These are phyloP conservation scores for Penicillium paneum DNA, from an alignment of 2,329 filamentous ascomycete genomes.

Conservation along the genomic window DNA sequence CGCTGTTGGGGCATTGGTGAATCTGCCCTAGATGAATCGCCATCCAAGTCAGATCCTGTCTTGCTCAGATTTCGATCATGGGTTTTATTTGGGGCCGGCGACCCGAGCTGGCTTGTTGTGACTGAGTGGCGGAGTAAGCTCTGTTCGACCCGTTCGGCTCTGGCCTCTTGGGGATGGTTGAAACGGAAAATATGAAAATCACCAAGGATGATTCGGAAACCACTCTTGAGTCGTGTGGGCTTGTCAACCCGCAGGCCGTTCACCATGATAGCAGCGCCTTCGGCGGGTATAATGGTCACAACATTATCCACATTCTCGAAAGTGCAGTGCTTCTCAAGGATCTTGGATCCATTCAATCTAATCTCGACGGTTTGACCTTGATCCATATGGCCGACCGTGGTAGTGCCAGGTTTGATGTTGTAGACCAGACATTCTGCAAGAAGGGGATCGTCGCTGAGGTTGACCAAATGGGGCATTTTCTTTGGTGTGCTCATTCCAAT, in stretches of 20 bases:
- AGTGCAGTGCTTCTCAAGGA: slow-evolving; percentile 84
- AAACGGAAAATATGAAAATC: slow-evolving; percentile 99
- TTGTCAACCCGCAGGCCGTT: slow-evolving; percentile 89
- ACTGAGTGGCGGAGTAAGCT: slow-evolving; percentile 83
- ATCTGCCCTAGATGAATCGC: slow-evolving; percentile 68
- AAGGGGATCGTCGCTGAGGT: slow-evolving; percentile 89
- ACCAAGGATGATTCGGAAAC: slow-evolving; percentile 90
- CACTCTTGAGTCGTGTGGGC: slow-evolving; percentile 80
- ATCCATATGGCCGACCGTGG: slow-evolving; percentile 91
- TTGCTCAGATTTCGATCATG: slow-evolving; percentile 82
- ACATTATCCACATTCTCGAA: slow-evolving; percentile 92
- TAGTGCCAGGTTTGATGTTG: slow-evolving; percentile 93
- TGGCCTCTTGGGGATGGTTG: slow-evolving; percentile 94
- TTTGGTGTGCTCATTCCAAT: slow-evolving; percentile 93
- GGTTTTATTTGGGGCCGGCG: slow-evolving; percentile 60
- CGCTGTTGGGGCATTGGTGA: slow-evolving; percentile 72
- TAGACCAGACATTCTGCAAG: slow-evolving; percentile 96
- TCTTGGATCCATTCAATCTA: slow-evolving; percentile 87
- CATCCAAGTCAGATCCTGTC: slow-evolving; percentile 71
- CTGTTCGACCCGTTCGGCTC: slow-evolving; percentile 83
- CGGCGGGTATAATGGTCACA: slow-evolving; percentile 84
- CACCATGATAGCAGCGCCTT: slow-evolving; percentile 97
- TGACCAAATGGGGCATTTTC: slow-evolving; percentile 99
- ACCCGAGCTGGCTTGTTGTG: slow-evolving; percentile 61
- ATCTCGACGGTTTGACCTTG: slow-evolving; percentile 82